Evolutionary conservation across 2,329 filamentous ascomycete genomes (phyloP), one percentile per base, ranked within the genome.

Genomic region (Drechslerella dactyloides): DNA sequence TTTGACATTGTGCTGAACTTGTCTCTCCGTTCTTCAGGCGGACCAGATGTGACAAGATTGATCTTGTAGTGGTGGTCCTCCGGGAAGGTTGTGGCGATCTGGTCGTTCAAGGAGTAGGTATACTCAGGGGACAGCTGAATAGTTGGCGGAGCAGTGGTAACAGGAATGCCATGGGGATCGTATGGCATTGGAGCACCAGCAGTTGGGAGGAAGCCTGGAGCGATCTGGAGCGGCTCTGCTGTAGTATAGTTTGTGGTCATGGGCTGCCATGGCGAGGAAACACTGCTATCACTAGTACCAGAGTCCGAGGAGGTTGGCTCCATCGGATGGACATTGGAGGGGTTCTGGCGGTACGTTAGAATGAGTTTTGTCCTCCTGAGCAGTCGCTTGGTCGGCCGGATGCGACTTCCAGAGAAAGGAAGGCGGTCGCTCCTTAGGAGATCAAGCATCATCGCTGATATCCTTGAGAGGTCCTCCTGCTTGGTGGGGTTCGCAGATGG

Each of bases 21-120:
- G 17, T 57, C 44, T 37, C 68, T 33, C 27, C 46, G 68, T 61
- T 65, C 60, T 17, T 72, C 60, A 3, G 8, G 40, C n/a, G 68
- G 68, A 13, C 55, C 60, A 60, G 68, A 64, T 1, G 68, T 65
- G 2, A 57, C 68, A 4, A 72, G 55, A 21, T 53, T 57, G 30
- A 72, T 56, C 37, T 72, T 72, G 60, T 72, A 72, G 42, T 65
- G 68, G 21, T 72, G 68, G 6, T 72, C 68, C 23, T 72, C 68
- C 51, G 68, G 60, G 30, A 65, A 72, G 40, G 59, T 65, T 5
- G 60, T 65, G 23, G 68, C 60, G 42, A 72, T 72, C 50, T 72
- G 68, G 13, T 72, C 68, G 19, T 72, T 61, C 21, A 72, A 60
- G 24, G 60, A 24, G 35, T 72, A 72, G 11, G 68, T 50, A 27